A percentile compares a stretch with the other conserved stretches of the same genome.
phyloP scores from a whole-genome alignment of 345 rosid genomes.

The Gossypium sturtianum region DNA sequence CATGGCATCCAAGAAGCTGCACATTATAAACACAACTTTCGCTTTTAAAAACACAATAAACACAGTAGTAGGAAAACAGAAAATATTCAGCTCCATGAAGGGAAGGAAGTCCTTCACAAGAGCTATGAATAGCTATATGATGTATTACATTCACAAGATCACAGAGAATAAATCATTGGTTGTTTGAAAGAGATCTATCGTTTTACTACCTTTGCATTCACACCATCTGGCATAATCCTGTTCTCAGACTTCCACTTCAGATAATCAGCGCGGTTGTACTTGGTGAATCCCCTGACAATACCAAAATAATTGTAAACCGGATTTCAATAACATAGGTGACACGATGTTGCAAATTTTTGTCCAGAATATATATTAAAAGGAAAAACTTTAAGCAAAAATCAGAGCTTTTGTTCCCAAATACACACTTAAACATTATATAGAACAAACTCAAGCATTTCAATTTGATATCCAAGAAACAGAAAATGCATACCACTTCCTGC shows the following conservation, averaged over 20 bases:
- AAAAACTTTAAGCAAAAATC: not conserved
- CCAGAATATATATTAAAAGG: not conserved
- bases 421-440: not conserved
- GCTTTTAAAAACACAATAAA: not conserved
- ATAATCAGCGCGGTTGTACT: conserved; percentile 47
- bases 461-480: not conserved
- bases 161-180: not conserved
- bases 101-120: not conserved
- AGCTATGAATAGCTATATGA: not conserved
- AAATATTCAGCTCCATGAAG: not conserved
- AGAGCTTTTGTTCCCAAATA: not conserved
- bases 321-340: not conserved
- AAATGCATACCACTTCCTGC: conserved; percentile 50
- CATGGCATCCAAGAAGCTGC: conserved; percentile 40
- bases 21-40: not conserved
- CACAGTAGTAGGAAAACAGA: not conserved
- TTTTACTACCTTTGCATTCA: conserved; percentile 41
- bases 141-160: not conserved
- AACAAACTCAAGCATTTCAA: not conserved
- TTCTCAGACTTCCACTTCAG: conserved; percentile 34
- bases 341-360: not conserved
- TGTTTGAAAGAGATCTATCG: not conserved
- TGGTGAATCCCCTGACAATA: conserved; percentile 50
- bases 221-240: conserved; percentile 53
- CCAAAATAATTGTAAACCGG: not conserved